Evolutionary conservation across 2,329 filamentous ascomycete species (phyloP).

Genomic region (Aspergillus quadricinctus): DNA sequence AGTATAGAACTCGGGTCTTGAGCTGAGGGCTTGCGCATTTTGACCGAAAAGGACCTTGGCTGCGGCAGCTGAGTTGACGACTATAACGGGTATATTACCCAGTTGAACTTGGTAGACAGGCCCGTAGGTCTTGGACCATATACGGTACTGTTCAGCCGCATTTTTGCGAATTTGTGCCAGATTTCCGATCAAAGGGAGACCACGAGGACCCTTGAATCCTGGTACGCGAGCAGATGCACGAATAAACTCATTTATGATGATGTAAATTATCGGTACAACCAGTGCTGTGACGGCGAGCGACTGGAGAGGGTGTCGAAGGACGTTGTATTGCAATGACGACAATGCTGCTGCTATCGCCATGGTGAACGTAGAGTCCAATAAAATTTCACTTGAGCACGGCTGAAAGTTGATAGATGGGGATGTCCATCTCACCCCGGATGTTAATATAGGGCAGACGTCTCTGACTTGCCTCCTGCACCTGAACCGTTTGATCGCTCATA

Average conservation of each 20-base stretch:
- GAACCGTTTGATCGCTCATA: background rate
- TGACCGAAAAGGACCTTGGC: slow-evolving; percentile 51
- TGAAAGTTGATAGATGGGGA: background rate
- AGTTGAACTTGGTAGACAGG: slow-evolving; percentile 55
- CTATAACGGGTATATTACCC: slow-evolving; percentile 54
- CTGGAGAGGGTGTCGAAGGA: slow-evolving; percentile 18
- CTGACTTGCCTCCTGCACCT: background rate
- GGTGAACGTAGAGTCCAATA: slow-evolving; percentile 2
- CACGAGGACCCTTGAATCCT: slow-evolving; percentile 46
- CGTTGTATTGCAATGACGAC: slow-evolving; percentile 15
- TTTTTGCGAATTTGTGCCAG: slow-evolving; percentile 52
- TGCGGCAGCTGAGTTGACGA: slow-evolving; percentile 52
- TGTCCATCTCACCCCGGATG: background rate
- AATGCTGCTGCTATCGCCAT: slow-evolving; percentile 27
- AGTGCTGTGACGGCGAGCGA: slow-evolving; percentile 16
- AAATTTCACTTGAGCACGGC: background rate
- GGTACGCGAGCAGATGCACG: slow-evolving; percentile 43
- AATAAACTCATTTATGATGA: slow-evolving; percentile 49
- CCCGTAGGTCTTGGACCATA: slow-evolving; percentile 50
- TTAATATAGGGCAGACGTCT: slow-evolving; percentile 4
- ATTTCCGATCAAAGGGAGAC: slow-evolving; percentile 54
- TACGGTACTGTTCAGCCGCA: slow-evolving; percentile 54
- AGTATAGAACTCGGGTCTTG: slow-evolving; percentile 55
- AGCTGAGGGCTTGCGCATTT: slow-evolving; percentile 52
- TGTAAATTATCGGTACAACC: slow-evolving; percentile 40